Evolutionary conservation across 805 yeast genomes (phyloP), one percentile per base, ranked within the genome.

Genomic region (Sugiyamaella valdiviana): DNA sequence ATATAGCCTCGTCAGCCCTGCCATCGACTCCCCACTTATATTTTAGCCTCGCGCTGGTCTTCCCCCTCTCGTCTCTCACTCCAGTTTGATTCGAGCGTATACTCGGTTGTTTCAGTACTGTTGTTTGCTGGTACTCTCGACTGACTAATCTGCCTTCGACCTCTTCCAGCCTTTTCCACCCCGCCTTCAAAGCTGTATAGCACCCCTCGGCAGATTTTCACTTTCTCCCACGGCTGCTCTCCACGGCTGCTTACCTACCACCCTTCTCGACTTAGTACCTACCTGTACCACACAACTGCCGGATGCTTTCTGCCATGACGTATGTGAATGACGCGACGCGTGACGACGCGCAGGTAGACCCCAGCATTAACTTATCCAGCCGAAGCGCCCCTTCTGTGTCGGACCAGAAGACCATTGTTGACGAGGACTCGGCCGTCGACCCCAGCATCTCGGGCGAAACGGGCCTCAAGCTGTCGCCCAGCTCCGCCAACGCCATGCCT

Each of bases 1-100:
- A 41, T 15, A 41, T 24, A 36, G 12, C 44, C 44, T 10, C 36
- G 24, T 41, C 44, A 41, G 44, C 44, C 44, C 44, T 41, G 44
- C 44, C 44, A 41, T 41, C 44, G 24, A 29, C 37, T 37, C 39
- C 39, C n/a, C 22, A 14, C 20, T 20, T 16, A 23, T 41, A 41
- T 41, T 41, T 41, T 41, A 15, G 44, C 36, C 35, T 29, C 26
- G 36, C 44, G 19, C 42, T 24, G 42, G 10, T 19, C 26, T 41
- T 12, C 15, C 19, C 36, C 36, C 2, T 10, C 20, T 5, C 42
- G 24, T 2, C 24, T 16, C 23, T 20, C 39, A 19, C 4, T 17
- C 6, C 14, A 32, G 36, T 7, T 5, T 5, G 5, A 32, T n/a
- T 32, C 36, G 36, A 14, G 39, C 21, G 12, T 12, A 7, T 37